Percentiles rank a stretch among this genome's conserved stretches.
phyloP scores from a whole-genome alignment of 192 early-diverging fungal genomes.

The Martensiomyces pterosporus region DNA sequence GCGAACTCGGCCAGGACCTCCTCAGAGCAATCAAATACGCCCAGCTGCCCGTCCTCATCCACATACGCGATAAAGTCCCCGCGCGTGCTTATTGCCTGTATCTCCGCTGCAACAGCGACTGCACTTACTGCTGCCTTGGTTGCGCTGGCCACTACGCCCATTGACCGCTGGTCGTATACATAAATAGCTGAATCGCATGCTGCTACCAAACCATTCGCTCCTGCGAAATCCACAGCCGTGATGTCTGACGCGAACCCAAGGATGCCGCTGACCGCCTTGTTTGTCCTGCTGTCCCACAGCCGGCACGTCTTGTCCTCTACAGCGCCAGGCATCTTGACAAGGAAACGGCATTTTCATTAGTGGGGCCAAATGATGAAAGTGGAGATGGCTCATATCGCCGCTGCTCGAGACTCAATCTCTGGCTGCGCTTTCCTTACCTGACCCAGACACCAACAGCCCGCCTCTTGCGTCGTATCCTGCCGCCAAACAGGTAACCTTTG shows the following conservation, averaged over 20 bases:
- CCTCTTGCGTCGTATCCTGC: conserved; percentile 13
- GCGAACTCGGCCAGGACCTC: neutral
- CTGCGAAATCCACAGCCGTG: conserved; percentile 13
- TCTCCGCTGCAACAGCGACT: conserved; percentile 8
- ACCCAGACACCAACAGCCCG: conserved; percentile 27
- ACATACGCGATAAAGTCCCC: conserved; percentile 49
- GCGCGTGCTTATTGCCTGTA: conserved; percentile 30
- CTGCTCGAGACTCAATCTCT: no score
- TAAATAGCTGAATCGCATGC: conserved; percentile 10
- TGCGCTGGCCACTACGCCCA: conserved; percentile 1
- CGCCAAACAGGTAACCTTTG: conserved; percentile 18
- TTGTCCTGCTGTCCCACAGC: conserved; percentile 32
- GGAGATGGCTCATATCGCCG: no score
- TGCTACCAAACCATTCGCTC: conserved; percentile 16
- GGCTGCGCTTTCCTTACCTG: no score
- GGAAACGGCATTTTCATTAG: neutral
- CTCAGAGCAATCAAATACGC: conserved; percentile 12
- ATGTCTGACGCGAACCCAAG: conserved; percentile 17
- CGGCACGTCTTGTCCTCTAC: conserved; percentile 33
- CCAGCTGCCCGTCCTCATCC: conserved; percentile 26
- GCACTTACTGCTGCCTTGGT: neutral
- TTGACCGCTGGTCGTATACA: conserved; percentile 30
- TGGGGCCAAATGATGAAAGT: neutral
- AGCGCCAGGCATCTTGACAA: conserved; percentile 15
- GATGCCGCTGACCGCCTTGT: conserved; percentile 10